Evolutionary conservation across 164 flowering plant species (phyloP).

Genomic region (Warburgia ugandensis): DNA sequence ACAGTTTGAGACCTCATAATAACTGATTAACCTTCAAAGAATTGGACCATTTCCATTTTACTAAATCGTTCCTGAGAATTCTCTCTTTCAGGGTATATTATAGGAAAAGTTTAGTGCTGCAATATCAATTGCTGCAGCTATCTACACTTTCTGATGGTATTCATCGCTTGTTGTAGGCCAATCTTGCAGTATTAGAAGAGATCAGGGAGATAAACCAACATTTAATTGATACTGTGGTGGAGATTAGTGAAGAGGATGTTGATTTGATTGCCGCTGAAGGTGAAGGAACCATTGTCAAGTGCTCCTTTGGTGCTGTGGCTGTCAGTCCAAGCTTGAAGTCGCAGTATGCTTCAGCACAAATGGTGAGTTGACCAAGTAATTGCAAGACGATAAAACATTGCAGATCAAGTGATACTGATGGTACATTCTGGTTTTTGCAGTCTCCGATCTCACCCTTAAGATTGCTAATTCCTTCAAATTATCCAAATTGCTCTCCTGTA

Average conservation of each 20-base stretch:
- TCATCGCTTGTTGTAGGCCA: constrained; percentile 40
- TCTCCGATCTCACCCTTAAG: constrained; percentile 76
- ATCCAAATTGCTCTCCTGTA: constrained; percentile 79
- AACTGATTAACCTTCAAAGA: too few relatives aligned
- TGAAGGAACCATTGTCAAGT: constrained; percentile 78
- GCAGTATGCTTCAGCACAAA: constrained; percentile 63
- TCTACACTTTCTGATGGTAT: too few relatives aligned
- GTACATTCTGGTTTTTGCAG: constrained; percentile 35
- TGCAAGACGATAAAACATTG: neutral
- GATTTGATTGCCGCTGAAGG: constrained; percentile 54
- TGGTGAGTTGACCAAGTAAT: constrained; percentile 34
- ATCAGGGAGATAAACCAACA: constrained; percentile 68
- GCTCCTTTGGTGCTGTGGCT: constrained; percentile 77
- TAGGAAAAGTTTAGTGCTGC: too few relatives aligned
- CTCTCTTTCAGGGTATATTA: too few relatives aligned
- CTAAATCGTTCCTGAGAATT: too few relatives aligned
- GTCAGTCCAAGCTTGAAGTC: constrained; percentile 72
- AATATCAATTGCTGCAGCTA: too few relatives aligned
- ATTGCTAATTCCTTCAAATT: constrained; percentile 72
- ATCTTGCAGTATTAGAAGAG: constrained; percentile 69
- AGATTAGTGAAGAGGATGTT: constrained; percentile 62
- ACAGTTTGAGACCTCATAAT: too few relatives aligned
- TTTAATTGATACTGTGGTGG: constrained; percentile 79
- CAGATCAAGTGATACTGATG: neutral
- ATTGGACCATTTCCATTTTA: too few relatives aligned